Evolutionary conservation across 345 rosid species (phyloP).

Genomic region (Heritiera fomes): DNA sequence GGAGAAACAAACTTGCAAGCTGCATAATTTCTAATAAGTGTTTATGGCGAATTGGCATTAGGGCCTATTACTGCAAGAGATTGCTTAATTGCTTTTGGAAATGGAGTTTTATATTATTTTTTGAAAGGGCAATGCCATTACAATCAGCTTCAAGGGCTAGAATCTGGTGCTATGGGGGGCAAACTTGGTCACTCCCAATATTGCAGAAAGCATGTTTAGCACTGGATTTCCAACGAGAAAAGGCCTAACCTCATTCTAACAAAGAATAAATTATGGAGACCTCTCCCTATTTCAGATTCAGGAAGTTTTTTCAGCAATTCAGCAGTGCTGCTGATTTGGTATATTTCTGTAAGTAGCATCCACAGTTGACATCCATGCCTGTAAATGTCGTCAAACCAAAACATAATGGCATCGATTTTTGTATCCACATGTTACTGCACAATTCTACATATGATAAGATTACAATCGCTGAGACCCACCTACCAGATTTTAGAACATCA

Average conservation of each 20-base stretch:
- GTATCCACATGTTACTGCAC: neutral
- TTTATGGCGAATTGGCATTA: constrained; percentile 54
- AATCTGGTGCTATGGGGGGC: constrained; percentile 66
- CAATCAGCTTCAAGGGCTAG: constrained; percentile 85
- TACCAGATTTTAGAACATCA: constrained; percentile 81
- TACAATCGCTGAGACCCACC: constrained; percentile 15
- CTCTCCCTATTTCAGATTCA: constrained; percentile 57
- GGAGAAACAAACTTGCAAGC: constrained; percentile 69
- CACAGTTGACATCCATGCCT: constrained; percentile 94
- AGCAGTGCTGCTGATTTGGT: constrained; percentile 65
- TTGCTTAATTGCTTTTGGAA: constrained; percentile 35
- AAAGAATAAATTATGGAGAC: constrained; percentile 72
- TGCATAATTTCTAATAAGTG: constrained; percentile 79
- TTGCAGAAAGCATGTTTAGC: constrained; percentile 51
- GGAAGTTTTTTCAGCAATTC: constrained; percentile 59
- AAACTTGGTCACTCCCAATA: constrained; percentile 60
- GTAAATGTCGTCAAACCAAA: constrained; percentile 22
- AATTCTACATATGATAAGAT: neutral
- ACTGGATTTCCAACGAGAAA: constrained; percentile 73
- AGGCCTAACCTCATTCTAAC: constrained; percentile 87
- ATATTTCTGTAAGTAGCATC: constrained; percentile 60
- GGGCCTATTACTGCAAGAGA: constrained; percentile 90
- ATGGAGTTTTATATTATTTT: constrained; percentile 59
- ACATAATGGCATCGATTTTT: neutral
- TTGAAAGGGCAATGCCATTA: constrained; percentile 81